Evolutionary conservation across 208 protist genomes (phyloP), one percentile per base, ranked within the genome.

Genomic region (Leishmania major): DNA sequence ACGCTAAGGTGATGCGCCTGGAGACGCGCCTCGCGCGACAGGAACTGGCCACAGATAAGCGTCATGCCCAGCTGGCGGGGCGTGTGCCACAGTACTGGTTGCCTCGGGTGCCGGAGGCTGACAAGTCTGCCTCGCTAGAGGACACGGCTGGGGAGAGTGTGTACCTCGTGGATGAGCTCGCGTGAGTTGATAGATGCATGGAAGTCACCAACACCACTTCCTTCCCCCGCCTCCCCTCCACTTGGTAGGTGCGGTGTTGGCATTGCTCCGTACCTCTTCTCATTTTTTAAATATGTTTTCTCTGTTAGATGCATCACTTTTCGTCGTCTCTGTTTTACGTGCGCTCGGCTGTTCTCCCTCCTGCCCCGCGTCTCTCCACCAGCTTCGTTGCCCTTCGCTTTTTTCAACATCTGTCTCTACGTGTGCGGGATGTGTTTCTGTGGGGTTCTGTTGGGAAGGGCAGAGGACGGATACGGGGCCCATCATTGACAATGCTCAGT

Each of bases 81-180:
- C 85, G 84, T 47, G 84, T 94, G 75, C 87, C 90, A 55, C 73
- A 89, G 31, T 84, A 87, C 71, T 87, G 78, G 85, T 79, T 97
- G 17, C 87, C 91, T 25, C 90, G 90, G 6, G 84, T 94, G 25
- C 88, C 84, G 15, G 90, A 84, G 31, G 84, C 75, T n/a, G 84
- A 91, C 35, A 86, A 81, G 55, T 75, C 77, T 5, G 73, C 55
- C 13, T 80, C 87, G 25, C 76, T 95, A 35, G 92, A 94, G n/a
- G 92, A 93, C 7, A 95, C 87, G 7, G 92, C 89, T 1, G 91
- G 92, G 25, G 94, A 97, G 85, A 97, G 94, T 81, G 88, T 97
- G 75, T 84, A 95, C 40, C 84, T 97, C 28, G 91, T 97, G 78
- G 91, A 95, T 70, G 94, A 97, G 45, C 79, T 90, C 40, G 73